These are phyloP conservation scores for Geotrichum klebahnii DNA, from an alignment of 1,139 yeast species.

Conservation along the genomic window DNA sequence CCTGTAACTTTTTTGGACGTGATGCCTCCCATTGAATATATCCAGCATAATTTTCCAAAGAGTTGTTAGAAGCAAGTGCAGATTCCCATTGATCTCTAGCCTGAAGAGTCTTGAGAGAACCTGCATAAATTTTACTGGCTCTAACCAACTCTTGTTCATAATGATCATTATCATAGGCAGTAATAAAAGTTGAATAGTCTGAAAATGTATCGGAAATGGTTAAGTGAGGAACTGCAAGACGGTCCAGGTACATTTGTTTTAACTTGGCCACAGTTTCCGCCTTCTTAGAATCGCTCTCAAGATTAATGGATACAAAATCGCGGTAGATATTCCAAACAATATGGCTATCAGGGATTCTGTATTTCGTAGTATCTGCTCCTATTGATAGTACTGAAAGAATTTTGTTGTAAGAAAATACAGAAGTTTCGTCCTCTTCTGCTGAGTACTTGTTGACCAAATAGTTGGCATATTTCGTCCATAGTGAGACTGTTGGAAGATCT, in stretches of 20 bases:
- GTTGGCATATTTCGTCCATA: constrained; percentile 29
- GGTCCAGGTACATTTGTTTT: constrained; percentile 37
- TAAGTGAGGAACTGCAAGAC: constrained; percentile 47
- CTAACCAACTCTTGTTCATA: constrained; percentile 44
- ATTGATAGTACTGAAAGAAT: constrained; percentile 16
- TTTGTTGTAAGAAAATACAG: constrained; percentile 16
- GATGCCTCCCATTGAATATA: constrained; percentile 36
- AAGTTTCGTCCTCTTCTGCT: constrained; percentile 10
- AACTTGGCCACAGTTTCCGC: constrained; percentile 25
- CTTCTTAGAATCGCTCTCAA: constrained; percentile 20
- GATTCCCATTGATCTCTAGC: constrained; percentile 30
- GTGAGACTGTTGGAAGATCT: constrained; percentile 22
- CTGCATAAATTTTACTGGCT: constrained; percentile 42
- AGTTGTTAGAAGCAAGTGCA: constrained; percentile 22
- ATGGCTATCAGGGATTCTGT: constrained; percentile 42
- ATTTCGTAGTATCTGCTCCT: constrained; percentile 35
- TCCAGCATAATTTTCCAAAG: constrained; percentile 31
- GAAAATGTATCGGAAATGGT: constrained; percentile 45
- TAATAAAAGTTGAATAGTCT: constrained; percentile 46
- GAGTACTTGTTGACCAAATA: constrained; percentile 23
- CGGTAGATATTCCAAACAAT: constrained; percentile 40
- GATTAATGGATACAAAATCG: constrained; percentile 21
- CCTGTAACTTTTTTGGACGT: constrained; percentile 25
- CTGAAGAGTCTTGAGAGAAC: constrained; percentile 35
- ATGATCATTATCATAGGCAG: constrained; percentile 32